A percentile compares a stretch with the other conserved stretches of the same genome.
phyloP scores from a whole-genome alignment of 768 basidiomycete genomes.

The Mycena indigotica region DNA sequence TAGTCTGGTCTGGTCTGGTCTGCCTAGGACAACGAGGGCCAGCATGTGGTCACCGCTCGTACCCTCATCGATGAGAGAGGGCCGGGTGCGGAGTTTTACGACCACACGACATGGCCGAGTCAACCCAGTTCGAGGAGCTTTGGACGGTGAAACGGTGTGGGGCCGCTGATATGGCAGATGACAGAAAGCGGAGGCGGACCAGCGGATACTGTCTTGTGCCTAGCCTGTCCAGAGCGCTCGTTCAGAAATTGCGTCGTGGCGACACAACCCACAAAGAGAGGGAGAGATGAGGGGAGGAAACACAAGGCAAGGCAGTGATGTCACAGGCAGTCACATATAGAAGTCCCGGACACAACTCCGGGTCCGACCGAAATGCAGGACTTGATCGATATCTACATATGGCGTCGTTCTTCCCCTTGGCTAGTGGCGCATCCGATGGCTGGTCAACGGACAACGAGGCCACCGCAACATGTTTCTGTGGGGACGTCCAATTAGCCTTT shows the following conservation, averaged over 20 bases:
- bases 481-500: conserved; percentile 16
- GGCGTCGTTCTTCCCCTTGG: conserved; percentile 1
- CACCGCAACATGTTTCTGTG: conserved; percentile 15
- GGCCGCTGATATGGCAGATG: not conserved
- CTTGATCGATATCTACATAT: not conserved
- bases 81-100: not conserved
- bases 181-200: conserved; percentile 1
- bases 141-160: not conserved
- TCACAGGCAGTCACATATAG: not conserved
- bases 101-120: not conserved
- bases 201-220: not conserved
- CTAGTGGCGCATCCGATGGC: conserved; percentile 10
- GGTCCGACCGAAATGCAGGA: too few relatives aligned
- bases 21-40: not conserved
- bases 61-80: not conserved
- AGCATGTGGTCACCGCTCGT: not conserved
- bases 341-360: too few relatives aligned
- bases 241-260: not conserved
- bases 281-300: not conserved
- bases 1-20: not conserved
- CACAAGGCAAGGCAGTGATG: not conserved
- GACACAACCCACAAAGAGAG: not conserved
- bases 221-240: not conserved
- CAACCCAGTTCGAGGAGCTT: not conserved
- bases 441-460: conserved; percentile 16